Percentiles rank a stretch among this genome's conserved stretches.
Conservation (phyloP, 2,329 filamentous ascomycete species). For the Exophiala spinifera region DNA sequence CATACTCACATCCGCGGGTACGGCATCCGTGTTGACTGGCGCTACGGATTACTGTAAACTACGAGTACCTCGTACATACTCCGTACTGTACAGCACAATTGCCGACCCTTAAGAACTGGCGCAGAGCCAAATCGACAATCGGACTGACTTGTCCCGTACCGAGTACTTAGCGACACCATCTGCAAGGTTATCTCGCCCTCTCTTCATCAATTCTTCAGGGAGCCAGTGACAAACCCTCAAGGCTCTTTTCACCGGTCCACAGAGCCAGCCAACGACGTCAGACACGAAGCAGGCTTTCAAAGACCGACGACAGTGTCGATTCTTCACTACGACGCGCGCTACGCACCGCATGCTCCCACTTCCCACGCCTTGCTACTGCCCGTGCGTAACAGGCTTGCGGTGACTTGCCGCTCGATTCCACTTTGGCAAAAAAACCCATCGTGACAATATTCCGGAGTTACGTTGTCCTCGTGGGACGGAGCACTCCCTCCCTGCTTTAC, state of each 20-base stretch:
- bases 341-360: too few species aligned
- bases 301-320: too few species aligned
- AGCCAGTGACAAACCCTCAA: background rate
- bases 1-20: too few species aligned
- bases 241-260: background rate
- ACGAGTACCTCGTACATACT: too few species aligned
- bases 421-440: background rate
- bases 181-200: slow-evolving; percentile 12
- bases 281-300: background rate
- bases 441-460: too few species aligned
- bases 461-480: too few species aligned
- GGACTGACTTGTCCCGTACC: too few species aligned
- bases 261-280: background rate
- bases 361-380: background rate
- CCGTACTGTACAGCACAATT: too few species aligned
- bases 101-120: background rate
- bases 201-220: background rate
- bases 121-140: too few species aligned
- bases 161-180: background rate
- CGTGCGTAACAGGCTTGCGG: slow-evolving; percentile 3
- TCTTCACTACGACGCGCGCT: too few species aligned
- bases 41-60: too few species aligned
- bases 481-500: background rate
- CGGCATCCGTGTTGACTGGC: too few species aligned
- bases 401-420: background rate